Base-by-base conservation (phyloP, 768 basidiomycete genomes). In the Kwoniella heveanensis region DNA sequence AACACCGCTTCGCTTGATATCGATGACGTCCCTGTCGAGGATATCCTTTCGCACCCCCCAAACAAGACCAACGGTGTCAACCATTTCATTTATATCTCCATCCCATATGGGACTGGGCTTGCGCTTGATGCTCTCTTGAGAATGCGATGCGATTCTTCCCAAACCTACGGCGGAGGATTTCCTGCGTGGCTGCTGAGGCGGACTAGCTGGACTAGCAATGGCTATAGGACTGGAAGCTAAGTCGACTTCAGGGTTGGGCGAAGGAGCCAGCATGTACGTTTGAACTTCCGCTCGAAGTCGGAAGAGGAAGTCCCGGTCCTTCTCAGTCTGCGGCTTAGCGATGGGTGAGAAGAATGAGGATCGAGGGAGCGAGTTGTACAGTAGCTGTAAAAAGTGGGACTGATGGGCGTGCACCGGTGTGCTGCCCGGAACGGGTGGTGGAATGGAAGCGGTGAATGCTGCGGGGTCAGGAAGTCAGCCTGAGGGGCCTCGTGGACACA, bases 261-360 rank as follows among this genome's bases (percentile, higher is more conserved):
- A 63, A 6, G 64, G 25, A 22, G 62, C 37, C 2, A 73, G 62
- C 64, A 74, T 72, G 65, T 72, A 74, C 0, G 71, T 60, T 32
- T 72, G 69, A 27, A 77, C 67, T 57, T 77, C 76, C 15, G 69
- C 68, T 19, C 70, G 60, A 2, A 77, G 65, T 25, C 70, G 66
- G 54, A 68, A 71, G 48, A 67, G 66, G 22, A 72, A 62, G 48
- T 77, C 76, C 29, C 64, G 8, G 55, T 77, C 76, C 51, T 76
- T 75, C 30, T 76, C 72, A 17, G 70, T 57, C 25, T 70, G 72
- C 1, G 65, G 55, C 15, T 69, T 57, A 8, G 66, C 62, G 26
- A 70, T 39, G 15, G 73, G 66, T 2, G 69, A 71, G 57, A 75
- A 75, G 56, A 61, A 57, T 15, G 68, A 57, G 15, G 68, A 62